phyloP scores from a whole-genome alignment of 2,329 filamentous ascomycete species.

The Arachnomyces sp. region DNA sequence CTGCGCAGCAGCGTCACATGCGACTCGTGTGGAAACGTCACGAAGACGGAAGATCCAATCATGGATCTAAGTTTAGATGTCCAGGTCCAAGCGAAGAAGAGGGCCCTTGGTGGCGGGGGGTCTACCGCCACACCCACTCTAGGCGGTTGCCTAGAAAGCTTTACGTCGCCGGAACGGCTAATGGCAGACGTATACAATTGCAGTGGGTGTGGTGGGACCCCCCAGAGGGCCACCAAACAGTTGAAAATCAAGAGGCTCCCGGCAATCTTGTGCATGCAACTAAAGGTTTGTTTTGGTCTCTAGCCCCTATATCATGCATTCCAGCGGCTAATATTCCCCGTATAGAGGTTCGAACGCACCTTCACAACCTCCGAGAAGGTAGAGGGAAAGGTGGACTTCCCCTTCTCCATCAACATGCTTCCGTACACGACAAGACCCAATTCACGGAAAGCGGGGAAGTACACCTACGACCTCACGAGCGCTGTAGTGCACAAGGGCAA shows the following conservation, averaged over 20 bases:
- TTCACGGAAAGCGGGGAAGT: conserved; percentile 40
- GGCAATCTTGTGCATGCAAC: conserved; percentile 81
- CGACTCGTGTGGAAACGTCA: conserved; percentile 74
- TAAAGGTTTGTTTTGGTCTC: conserved; percentile 58
- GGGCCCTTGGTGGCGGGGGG: conserved; percentile 32
- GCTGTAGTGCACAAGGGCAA: conserved; percentile 91
- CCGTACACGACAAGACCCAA: conserved; percentile 69
- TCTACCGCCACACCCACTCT: conserved; percentile 45
- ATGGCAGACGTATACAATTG: conserved; percentile 74
- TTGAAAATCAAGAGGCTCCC: conserved; percentile 77
- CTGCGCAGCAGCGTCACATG: conserved; percentile 86
- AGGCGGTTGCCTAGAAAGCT: conserved; percentile 74
- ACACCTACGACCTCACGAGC: conserved; percentile 77
- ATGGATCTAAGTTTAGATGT: conserved; percentile 83
- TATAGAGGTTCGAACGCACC: conserved; percentile 64
- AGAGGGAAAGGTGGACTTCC: conserved; percentile 77
- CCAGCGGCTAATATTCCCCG: conserved; percentile 2
- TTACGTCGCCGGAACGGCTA: conserved; percentile 72
- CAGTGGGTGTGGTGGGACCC: conserved; percentile 62
- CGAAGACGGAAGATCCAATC: conserved; percentile 77
- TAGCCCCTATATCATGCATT: not conserved
- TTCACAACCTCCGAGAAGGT: conserved; percentile 75
- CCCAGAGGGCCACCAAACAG: conserved; percentile 72
- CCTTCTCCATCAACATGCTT: conserved; percentile 77
- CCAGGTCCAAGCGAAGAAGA: conserved; percentile 58